Evolutionary conservation across 768 basidiomycete species (phyloP).

Genomic region (Tylopilus sp.): DNA sequence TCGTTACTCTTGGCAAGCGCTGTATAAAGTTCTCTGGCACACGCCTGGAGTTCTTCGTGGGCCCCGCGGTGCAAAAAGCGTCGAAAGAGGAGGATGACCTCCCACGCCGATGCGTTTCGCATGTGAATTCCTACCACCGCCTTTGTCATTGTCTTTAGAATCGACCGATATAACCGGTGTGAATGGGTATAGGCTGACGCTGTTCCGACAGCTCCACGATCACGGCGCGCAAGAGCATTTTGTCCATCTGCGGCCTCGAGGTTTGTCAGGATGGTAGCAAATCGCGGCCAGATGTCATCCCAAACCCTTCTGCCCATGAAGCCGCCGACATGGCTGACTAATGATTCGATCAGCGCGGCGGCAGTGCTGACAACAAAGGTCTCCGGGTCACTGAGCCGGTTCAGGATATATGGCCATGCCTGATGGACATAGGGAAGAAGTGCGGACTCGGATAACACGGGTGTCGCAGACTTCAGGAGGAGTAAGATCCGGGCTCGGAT

Average conservation of each 20-base stretch:
- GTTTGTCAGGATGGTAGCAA: slow-evolving; percentile 54
- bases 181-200: slow-evolving; percentile 77
- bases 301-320: slow-evolving; percentile 86
- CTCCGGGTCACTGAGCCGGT: slow-evolving; percentile 71
- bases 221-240: slow-evolving; percentile 64
- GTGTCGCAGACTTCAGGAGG: slow-evolving; percentile 69
- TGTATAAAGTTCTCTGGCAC: slow-evolving; percentile 62
- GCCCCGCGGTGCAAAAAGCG: slow-evolving; percentile 66
- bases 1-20: slow-evolving; percentile 59
- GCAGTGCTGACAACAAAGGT: slow-evolving; percentile 79
- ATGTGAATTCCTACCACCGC: slow-evolving; percentile 64
- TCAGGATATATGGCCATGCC: slow-evolving; percentile 93
- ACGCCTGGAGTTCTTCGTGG: slow-evolving; percentile 71
- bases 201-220: slow-evolving; percentile 48
- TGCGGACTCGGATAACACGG: slow-evolving; percentile 66
- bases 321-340: slow-evolving; percentile 68
- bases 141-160: slow-evolving; percentile 70
- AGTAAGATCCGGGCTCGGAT: slow-evolving; percentile 82
- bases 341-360: slow-evolving; percentile 64
- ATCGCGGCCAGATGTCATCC: slow-evolving; percentile 93
- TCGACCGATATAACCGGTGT: slow-evolving; percentile 74
- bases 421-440: slow-evolving; percentile 83
- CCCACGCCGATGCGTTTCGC: slow-evolving; percentile 75
- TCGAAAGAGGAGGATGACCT: slow-evolving; percentile 70
- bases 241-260: slow-evolving; percentile 62